These are phyloP conservation scores for Aspergillus campestris DNA, from an alignment of 495 filamentous ascomycete species.

Conservation along the genomic window DNA sequence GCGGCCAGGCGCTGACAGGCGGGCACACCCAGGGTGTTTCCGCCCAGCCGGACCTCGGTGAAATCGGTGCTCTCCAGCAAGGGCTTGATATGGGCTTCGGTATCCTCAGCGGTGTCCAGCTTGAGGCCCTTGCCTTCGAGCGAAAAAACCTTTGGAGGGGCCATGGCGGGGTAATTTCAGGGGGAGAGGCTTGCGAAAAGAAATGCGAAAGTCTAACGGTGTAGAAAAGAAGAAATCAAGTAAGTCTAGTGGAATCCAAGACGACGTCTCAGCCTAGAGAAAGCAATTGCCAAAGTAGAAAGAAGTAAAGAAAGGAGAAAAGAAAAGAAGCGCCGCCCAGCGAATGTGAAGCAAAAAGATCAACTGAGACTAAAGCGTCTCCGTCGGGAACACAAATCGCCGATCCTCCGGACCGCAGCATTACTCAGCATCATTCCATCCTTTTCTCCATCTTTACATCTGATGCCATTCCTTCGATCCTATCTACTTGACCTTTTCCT, in stretches of 20 bases:
- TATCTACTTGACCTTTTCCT: no score
- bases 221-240: constrained; percentile 5
- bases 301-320: not conserved
- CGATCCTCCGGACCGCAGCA: no score
- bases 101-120: constrained; percentile 77
- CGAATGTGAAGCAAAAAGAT: no score
- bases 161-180: constrained; percentile 40
- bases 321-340: not conserved
- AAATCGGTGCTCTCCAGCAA: constrained; percentile 64
- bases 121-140: constrained; percentile 86
- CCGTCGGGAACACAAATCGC: no score
- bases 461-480: no score
- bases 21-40: constrained; percentile 85
- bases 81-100: constrained; percentile 72
- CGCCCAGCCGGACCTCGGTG: constrained; percentile 73
- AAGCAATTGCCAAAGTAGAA: not conserved
- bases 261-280: not conserved
- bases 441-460: no score
- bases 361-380: no score
- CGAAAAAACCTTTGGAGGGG: constrained; percentile 68
- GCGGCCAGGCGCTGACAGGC: constrained; percentile 77
- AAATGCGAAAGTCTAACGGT: not conserved
- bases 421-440: no score
- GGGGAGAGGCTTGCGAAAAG: constrained; percentile 5
- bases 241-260: no score